phyloP scores from a whole-genome alignment of 768 basidiomycete genomes.

The Ephemerocybe angulata region DNA sequence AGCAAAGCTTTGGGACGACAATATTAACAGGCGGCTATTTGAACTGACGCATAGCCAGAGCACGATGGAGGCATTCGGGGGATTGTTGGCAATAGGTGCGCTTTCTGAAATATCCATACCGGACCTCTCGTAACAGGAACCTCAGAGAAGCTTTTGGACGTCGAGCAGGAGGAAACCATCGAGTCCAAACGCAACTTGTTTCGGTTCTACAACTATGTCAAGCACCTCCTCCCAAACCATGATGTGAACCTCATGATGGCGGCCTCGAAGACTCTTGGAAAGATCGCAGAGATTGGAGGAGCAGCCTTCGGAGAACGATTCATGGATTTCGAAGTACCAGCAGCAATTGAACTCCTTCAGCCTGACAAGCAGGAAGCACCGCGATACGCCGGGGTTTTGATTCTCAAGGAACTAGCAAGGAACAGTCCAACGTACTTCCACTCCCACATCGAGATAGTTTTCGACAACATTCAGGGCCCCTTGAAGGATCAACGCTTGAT shows the following conservation, averaged over 20 bases:
- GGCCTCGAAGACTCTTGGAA: constrained; percentile 88
- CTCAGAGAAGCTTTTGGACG: constrained; percentile 69
- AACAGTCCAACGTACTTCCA: constrained; percentile 88
- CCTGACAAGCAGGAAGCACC: constrained; percentile 79
- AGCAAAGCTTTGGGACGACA: constrained; percentile 82
- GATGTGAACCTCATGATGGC: constrained; percentile 94
- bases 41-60: constrained; percentile 81
- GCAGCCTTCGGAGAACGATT: constrained; percentile 82
- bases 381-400: constrained; percentile 90
- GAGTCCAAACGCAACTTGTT: constrained; percentile 79
- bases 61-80: constrained; percentile 78
- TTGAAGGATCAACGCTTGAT: constrained; percentile 85
- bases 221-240: constrained; percentile 83
- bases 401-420: constrained; percentile 88
- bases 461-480: constrained; percentile 91
- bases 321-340: constrained; percentile 86
- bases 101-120: constrained; percentile 2
- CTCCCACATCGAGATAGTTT: constrained; percentile 79
- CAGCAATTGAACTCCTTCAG: constrained; percentile 76
- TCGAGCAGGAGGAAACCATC: constrained; percentile 75
- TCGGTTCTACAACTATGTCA: constrained; percentile 90
- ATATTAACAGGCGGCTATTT: constrained; percentile 74
- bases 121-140: constrained; percentile 9
- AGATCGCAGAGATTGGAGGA: constrained; percentile 81
- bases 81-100: constrained; percentile 83